Evolutionary conservation across 345 rosid genomes (phyloP).

Genomic region (Salix exigua): DNA sequence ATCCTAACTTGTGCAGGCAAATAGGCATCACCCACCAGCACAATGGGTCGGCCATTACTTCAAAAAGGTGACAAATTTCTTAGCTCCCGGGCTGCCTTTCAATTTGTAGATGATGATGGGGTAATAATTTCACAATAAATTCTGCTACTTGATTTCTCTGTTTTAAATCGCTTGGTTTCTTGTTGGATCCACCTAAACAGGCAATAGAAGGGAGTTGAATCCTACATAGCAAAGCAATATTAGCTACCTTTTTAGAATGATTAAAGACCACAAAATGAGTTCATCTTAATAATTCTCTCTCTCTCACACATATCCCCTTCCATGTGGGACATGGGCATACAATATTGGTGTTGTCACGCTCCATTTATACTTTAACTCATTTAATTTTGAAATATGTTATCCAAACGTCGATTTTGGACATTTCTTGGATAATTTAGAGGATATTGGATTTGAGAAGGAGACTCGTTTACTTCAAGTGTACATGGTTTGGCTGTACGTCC

Average conservation of each 20-base stretch:
- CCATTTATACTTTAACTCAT: no score
- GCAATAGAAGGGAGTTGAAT: conserved; percentile 14
- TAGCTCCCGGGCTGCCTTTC: conserved; percentile 15
- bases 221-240: conserved; percentile 27
- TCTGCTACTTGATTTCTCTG: no score
- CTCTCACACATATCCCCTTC: neutral
- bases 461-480: neutral
- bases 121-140: neutral
- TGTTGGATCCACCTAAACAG: conserved; percentile 17
- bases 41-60: conserved; percentile 41
- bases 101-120: conserved; percentile 15
- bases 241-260: neutral
- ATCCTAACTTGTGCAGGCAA: conserved; percentile 28
- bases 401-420: neutral
- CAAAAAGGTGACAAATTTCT: conserved; percentile 17
- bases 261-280: conserved; percentile 1
- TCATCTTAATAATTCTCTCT: conserved; percentile 9
- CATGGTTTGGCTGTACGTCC: conserved; percentile 8
- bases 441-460: neutral
- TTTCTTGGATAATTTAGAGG: neutral
- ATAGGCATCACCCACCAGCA: conserved; percentile 42
- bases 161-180: neutral
- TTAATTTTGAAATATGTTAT: neutral
- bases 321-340: conserved; percentile 14
- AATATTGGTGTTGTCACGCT: neutral